phyloP scores from a whole-genome alignment of 116 monocot genomes.

The Dioscorea cayenensis region DNA sequence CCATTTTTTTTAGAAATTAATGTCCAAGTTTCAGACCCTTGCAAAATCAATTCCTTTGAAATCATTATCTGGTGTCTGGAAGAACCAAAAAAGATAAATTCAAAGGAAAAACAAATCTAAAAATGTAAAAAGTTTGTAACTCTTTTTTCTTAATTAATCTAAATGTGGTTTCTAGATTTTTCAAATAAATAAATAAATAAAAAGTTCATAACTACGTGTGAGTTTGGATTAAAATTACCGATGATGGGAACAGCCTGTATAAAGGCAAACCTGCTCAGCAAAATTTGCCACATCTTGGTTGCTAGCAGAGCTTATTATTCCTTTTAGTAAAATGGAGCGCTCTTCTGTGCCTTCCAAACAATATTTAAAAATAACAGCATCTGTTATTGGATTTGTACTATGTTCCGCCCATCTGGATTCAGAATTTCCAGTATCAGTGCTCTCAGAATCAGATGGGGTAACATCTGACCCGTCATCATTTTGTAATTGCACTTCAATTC shows the following conservation, averaged over 20 bases:
- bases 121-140: not conserved
- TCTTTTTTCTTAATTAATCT: not conserved
- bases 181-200: not conserved
- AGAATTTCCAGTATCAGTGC: conserved; percentile 47
- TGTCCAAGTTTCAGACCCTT: conserved; percentile 61
- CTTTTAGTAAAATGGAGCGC: conserved; percentile 50
- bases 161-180: too few relatives aligned
- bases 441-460: conserved; percentile 66
- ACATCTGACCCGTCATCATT: conserved; percentile 34
- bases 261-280: conserved; percentile 69
- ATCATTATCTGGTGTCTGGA: conserved; percentile 72
- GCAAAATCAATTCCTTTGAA: conserved; percentile 50
- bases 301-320: conserved; percentile 29
- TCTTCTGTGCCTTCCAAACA: conserved; percentile 74
- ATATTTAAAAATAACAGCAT: conserved; percentile 64
- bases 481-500: conserved; percentile 23
- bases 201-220: not conserved
- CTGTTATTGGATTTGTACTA: conserved; percentile 31
- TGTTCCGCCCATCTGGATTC: conserved; percentile 22
- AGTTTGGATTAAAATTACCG: conserved; percentile 33
- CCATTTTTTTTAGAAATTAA: conserved; percentile 46
- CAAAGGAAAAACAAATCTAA: conserved; percentile 1
- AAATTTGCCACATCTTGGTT: conserved; percentile 58
- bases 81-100: not conserved
- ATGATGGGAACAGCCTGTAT: conserved; percentile 85